Evolutionary conservation across 768 basidiomycete species (phyloP), one percentile per base, ranked within the genome.

Genomic region (Cystoderma amianthinum): DNA sequence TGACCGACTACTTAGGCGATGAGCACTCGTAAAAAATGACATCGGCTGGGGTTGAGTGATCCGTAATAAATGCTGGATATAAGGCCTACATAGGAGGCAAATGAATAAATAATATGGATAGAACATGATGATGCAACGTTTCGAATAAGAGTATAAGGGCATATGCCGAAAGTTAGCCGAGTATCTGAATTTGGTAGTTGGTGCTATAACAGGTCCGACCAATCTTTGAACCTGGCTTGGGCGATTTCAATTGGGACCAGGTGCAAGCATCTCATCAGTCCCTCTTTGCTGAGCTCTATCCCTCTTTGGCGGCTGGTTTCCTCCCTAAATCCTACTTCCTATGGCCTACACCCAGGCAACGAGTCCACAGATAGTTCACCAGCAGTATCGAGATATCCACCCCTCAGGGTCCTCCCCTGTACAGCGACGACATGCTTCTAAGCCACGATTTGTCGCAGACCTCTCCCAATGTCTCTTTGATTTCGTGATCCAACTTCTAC

Each of bases 391-490:
- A 34, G 65, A 64, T 39, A 51, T 56, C 36, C 59, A 61, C 48
- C 36, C 55, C 22, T 39, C 58, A 15, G 44, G 44, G 13, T 50
- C 60, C 21, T 54, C 59, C 40, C 62, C 63, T 42, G 55, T 61
- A 38, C 66, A 61, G 35, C 69, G 67, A 35, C 55, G 70, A 37
- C 65, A 64, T 54, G 55, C 56, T 45, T 58, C 69, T 57, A 70
- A 76, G 52, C 78, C 82, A 55, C 78, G 78, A 43, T 86, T 89
- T 71, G 68, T 78, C 49, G 65, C 70, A 19, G 88, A 92, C 56
- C 81, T 95, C 53, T 92, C 91, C 10, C 85, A 89, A 55, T 90
- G 84, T 51, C 78, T 95, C 47, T 90, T 89, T 68, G 85, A 93
- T 64, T 96, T 94, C 61, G 91, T 95, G 44, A 76, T 94, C 48